Evolutionary conservation across 106 monocot genomes (phyloP), one percentile per base, ranked within the genome.

Genomic region (Acorus calamus): DNA sequence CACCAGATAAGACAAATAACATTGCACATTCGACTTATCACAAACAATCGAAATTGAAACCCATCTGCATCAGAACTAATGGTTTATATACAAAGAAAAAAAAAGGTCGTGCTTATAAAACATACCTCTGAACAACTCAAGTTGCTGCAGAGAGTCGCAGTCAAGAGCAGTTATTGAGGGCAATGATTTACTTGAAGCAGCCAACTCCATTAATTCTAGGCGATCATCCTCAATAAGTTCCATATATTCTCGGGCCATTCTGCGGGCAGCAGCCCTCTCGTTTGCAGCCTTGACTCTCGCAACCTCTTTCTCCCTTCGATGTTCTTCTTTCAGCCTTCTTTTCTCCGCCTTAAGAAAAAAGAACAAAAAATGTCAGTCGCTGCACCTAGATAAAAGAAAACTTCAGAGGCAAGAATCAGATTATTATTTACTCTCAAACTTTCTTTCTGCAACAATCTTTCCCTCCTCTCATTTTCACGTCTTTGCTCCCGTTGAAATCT

Each of bases 201-300:
- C 96, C 59, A 98, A 67, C 62, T 98, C 96, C 96, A 98, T 91
- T 48, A 98, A 80, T 73, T 98, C 96, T 64, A 98, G 80, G 2
- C 88, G 84, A 49, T 98, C 96, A 83, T 98, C 96, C 68, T 98
- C 96, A 57, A 98, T 64, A 57, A 88, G 81, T 44, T 98, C 96
- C 87, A 85, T 91, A 68, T 82, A 92, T 68, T 92, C 96, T 54
- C 64, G 83, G 3, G 96, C 91, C 59, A 98, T 78, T 74, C 77
- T 87, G 55, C 96, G 96, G 66, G 96, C 96, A 12, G 91, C 80
- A 58, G 96, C 91, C 66, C 91, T 85, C 64, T 88, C 91, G 69
- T 65, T 82, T 53, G 91, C 91, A 71, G 91, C 96, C 68, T 98
- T 98, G 13, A 82, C 76, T 64, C 83, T 87, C 50, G 87, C 91